Percentiles rank a stretch among this genome's conserved stretches.
Evolutionary conservation across 345 rosid genomes (phyloP).

Genomic region (Citrus trifoliata): DNA sequence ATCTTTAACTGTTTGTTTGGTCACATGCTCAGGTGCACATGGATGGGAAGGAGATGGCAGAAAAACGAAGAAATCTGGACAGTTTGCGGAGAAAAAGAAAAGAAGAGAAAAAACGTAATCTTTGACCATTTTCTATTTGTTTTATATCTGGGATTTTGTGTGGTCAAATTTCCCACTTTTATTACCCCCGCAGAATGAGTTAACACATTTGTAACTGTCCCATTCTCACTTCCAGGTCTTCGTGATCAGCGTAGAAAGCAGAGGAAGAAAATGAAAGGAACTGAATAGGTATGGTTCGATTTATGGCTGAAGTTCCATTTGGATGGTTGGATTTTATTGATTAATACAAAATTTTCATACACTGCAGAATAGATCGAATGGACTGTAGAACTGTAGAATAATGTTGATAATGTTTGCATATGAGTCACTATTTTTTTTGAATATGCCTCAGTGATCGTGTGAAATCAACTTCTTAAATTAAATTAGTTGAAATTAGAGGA

Average conservation of each 20-base stretch:
- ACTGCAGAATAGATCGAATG: neutral
- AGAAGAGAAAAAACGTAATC: slow-evolving; percentile 77
- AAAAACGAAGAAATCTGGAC: slow-evolving; percentile 47
- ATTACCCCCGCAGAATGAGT: neutral
- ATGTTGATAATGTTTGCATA: neutral
- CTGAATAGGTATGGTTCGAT: neutral
- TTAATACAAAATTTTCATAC: neutral
- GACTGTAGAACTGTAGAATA: neutral
- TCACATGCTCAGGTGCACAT: slow-evolving; percentile 41
- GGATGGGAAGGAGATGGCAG: slow-evolving; percentile 54
- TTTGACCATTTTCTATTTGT: neutral
- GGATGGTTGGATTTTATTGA: neutral
- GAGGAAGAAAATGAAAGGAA: slow-evolving; percentile 40
- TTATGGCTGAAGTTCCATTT: neutral
- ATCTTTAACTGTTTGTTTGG: neutral
- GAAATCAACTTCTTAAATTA: neutral
- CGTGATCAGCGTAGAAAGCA: slow-evolving; percentile 74
- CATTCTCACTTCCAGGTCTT: slow-evolving; percentile 43
- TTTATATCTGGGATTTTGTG: neutral
- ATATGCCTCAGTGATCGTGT: neutral
- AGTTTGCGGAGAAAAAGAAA: slow-evolving; percentile 59
- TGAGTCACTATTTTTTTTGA: neutral
- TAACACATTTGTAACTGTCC: neutral
- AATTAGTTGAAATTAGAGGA: no score
- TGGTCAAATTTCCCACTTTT: neutral